Evolutionary conservation across 805 yeast species (phyloP), one percentile per base, ranked within the genome.

Genomic region (Myxozyma neotropica): DNA sequence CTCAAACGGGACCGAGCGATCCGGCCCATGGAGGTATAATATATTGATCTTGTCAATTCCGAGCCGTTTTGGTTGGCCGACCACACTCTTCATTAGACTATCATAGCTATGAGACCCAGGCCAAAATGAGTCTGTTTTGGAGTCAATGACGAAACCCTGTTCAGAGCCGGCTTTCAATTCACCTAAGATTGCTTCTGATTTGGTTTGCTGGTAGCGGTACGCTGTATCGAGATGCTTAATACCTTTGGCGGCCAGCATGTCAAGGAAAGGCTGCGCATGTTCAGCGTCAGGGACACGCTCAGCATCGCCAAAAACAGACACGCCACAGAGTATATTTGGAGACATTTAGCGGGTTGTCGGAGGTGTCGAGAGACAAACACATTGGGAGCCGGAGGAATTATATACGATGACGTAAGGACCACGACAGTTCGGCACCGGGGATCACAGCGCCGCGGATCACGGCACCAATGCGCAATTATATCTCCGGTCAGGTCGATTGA

Each of bases 1-100:
- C 52, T 65, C 69, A 29, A 66, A 58, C 1, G 69, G 70, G 1
- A 66, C 62, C 1, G 55, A 42, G 0, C 64, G 64, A 44, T 69
- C 71, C 8, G 72, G 71, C n/a, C 46, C 42, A 27, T 58, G 63
- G 7, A 58, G 44, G 39, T 54, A 58, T 23, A 48, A 23, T 17
- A 39, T 49, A 51, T 51, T 12, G 21, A 51, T 51, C 23, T 31
- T 27, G 24, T 51, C 48, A 13, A 51, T 42, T 19, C 33, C 48
- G 15, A 51, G 48, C 4, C 48, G 13, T 21, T 29, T 23, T 6
- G 19, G 33, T 48, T 40, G 42, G 42, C 23, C 40, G 2, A 12
- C 33, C 36, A 24, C 47, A 17, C 42, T 31, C 42, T 42, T 17
- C 40, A 43, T 51, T 19, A 51, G 33, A 10, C 17, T 19, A 4